Percentiles rank a stretch among this genome's conserved stretches.
Evolutionary conservation across 768 basidiomycete species (phyloP).

Genomic region (Mycena floridula): DNA sequence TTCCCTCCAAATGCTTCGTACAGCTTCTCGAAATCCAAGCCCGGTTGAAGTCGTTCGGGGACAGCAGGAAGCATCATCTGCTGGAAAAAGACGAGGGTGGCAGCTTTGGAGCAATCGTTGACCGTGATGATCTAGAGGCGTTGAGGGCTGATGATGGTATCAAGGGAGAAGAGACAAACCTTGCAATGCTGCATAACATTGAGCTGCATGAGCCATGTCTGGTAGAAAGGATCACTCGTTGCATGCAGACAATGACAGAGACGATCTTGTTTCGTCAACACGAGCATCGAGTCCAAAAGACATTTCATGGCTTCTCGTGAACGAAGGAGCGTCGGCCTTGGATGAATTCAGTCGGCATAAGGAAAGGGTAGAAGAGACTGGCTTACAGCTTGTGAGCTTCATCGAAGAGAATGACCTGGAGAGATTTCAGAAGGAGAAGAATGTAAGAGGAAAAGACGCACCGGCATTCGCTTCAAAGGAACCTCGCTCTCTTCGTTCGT

Average conservation of each 20-base stretch:
- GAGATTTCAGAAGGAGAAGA: background rate
- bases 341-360: no score
- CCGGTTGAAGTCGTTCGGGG: conserved; percentile 50
- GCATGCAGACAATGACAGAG: conserved; percentile 79
- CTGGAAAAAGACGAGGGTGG: conserved; percentile 60
- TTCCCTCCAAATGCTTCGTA: conserved; percentile 83
- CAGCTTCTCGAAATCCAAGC: conserved; percentile 64
- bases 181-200: conserved; percentile 83
- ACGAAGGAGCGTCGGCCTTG: conserved; percentile 69
- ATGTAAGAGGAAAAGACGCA: conserved; percentile 18
- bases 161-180: conserved; percentile 23
- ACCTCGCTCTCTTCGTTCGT: conserved; percentile 24
- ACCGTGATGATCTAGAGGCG: conserved; percentile 60
- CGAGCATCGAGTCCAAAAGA: conserved; percentile 79
- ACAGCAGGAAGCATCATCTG: conserved; percentile 62
- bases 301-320: conserved; percentile 80
- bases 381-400: conserved; percentile 79
- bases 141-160: background rate
- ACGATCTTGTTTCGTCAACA: conserved; percentile 83
- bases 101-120: conserved; percentile 71
- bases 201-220: conserved; percentile 74
- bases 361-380: no score
- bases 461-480: conserved; percentile 62
- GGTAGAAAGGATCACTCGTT: conserved; percentile 81
- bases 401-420: conserved; percentile 66